A percentile compares a stretch with the other conserved stretches of the same genome.
These are phyloP conservation scores for Metschnikowia cerradonensis DNA, from an alignment of 805 yeast genomes.

Conservation along the genomic window DNA sequence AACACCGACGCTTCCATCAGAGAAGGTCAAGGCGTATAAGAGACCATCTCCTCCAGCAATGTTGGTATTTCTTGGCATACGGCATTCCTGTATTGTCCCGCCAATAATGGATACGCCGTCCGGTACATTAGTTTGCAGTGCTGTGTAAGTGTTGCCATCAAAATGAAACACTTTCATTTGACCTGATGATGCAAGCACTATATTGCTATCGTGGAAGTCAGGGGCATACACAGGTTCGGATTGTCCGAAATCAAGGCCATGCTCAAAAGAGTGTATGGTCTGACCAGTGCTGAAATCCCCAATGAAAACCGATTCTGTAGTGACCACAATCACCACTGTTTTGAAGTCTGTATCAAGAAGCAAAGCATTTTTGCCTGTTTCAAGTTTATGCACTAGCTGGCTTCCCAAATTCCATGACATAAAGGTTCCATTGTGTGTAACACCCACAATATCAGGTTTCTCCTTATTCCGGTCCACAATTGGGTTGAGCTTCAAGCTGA, in stretches of 20 bases:
- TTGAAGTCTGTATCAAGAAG: slow-evolving; percentile 25
- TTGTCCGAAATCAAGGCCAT: slow-evolving; percentile 16
- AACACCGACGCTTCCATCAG: slow-evolving; percentile 38
- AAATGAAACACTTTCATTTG: slow-evolving; percentile 25
- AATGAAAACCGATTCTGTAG: slow-evolving; percentile 15
- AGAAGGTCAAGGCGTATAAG: slow-evolving; percentile 34
- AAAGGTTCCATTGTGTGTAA: slow-evolving; percentile 22
- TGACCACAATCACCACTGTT: slow-evolving; percentile 20
- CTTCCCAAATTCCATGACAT: slow-evolving; percentile 23
- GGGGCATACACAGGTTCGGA: slow-evolving; percentile 18
- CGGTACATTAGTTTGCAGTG: slow-evolving; percentile 10
- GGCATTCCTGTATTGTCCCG: slow-evolving; percentile 13
- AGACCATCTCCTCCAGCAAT: slow-evolving; percentile 42
- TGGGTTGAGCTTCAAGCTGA: slow-evolving; percentile 19
- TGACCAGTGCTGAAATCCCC: slow-evolving; percentile 16
- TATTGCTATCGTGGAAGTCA: slow-evolving; percentile 31
- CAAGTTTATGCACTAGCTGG: not conserved
- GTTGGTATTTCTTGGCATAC: slow-evolving; percentile 14
- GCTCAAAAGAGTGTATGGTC: slow-evolving; percentile 10
- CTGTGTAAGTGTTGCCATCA: not conserved
- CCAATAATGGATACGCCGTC: slow-evolving; percentile 14
- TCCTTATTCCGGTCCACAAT: slow-evolving; percentile 23
- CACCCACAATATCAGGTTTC: slow-evolving; percentile 25
- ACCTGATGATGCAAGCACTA: slow-evolving; percentile 21
- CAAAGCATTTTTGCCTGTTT: slow-evolving; percentile 1